Evolutionary conservation across 2,329 filamentous ascomycete species (phyloP), one percentile per base, ranked within the genome.

Genomic region (Phyllosticta citriasiana): DNA sequence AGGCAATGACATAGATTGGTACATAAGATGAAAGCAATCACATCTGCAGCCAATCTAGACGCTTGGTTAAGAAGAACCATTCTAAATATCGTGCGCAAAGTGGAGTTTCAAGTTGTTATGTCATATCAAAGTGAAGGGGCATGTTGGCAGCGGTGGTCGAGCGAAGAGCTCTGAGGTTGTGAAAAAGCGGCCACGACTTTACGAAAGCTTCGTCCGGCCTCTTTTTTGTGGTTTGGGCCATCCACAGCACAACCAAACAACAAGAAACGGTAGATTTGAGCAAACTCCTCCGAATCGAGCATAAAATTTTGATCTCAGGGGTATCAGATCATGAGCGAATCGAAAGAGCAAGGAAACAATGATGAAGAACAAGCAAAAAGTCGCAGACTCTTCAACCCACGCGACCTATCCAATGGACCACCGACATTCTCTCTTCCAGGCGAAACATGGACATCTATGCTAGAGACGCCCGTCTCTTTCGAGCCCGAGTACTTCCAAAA

Each of bases 401-500:
- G 67, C 50, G 70, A 76, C 53, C 63, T 69, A n/a, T 60, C 65
- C 3, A 66, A 66, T 7, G 57, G 66, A 12, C 66, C 67, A 14
- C 63, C 47, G 12, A 61, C 24, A 19, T 65, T 64, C 2, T 50
- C 55, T 40, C 69, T 74, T 3, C 71, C 73, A 4, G 60, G 66
- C 7, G 70, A 73, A 57, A 56, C 70, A 26, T 76, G 73, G 73
- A 69, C 66, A 3, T 70, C 73, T 9, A 67, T 76, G 30, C 71
- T 76, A 51, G 69, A 67, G 8, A 68, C 68, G n/a, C 69, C 69
- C 12, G 89, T 88, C 70, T 78, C 78, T 12, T 92, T 91, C 69
- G 75, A 80, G 16, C 80, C 85, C 0, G 77, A 80, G 30, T 77
- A 84, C 60, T 93, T 91, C 70, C 74, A 79, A 63, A 73, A 80